Conservation (phyloP, 257 asterid species). For the Primulina tabacum region DNA sequence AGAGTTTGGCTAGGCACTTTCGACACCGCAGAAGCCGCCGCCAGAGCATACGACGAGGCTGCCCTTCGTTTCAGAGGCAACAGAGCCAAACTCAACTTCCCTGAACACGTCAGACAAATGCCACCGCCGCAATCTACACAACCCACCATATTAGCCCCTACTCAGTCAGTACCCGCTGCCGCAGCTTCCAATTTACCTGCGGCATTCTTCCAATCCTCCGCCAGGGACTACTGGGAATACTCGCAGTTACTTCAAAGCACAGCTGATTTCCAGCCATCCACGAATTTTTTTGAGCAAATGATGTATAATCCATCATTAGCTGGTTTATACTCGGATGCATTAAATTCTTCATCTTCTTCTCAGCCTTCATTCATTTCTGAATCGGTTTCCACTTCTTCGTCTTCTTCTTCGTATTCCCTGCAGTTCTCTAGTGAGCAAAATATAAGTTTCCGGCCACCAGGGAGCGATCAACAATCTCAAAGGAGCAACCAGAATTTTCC, state of each 20-base stretch:
- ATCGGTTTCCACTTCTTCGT: neutral
- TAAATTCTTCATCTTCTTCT: slow-evolving; percentile 25
- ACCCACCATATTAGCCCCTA: slow-evolving; percentile 23
- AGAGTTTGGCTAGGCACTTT: slow-evolving; percentile 95
- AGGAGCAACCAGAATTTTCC: slow-evolving; percentile 25
- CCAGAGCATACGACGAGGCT: slow-evolving; percentile 87
- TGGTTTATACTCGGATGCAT: slow-evolving; percentile 41
- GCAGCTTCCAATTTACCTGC: neutral
- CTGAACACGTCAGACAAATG: slow-evolving; percentile 54
- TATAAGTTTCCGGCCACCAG: slow-evolving; percentile 40
- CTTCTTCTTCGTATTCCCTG: slow-evolving; percentile 40
- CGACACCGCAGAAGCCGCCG: slow-evolving; percentile 93
- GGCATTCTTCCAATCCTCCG: slow-evolving; percentile 29
- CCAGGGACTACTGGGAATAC: slow-evolving; percentile 64
- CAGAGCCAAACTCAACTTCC: slow-evolving; percentile 89
- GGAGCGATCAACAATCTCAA: slow-evolving; percentile 30
- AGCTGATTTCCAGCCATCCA: slow-evolving; percentile 38
- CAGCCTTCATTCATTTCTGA: neutral
- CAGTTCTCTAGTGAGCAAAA: slow-evolving; percentile 50
- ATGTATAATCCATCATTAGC: slow-evolving; percentile 46
- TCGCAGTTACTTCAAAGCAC: slow-evolving; percentile 57
- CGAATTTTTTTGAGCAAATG: slow-evolving; percentile 49
- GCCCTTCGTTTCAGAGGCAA: slow-evolving; percentile 84
- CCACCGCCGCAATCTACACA: slow-evolving; percentile 38
- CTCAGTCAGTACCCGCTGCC: slow-evolving; percentile 15